A percentile compares a stretch with the other conserved stretches of the same genome.
Conservation (phyloP, 164 flowering plant species). For the Annona squamosa region DNA sequence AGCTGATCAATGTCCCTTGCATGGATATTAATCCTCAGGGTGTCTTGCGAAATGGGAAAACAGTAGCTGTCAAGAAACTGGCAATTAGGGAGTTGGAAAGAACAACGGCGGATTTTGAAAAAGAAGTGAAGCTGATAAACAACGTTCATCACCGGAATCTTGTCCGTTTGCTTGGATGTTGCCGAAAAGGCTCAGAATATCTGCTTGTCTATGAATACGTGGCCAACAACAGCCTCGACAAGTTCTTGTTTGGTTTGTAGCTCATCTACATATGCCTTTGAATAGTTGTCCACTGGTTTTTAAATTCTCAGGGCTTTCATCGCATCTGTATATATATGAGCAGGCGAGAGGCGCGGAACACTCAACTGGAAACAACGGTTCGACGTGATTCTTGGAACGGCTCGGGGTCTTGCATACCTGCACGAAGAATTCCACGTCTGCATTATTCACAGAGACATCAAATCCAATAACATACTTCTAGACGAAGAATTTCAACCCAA, state of each 20-base stretch:
- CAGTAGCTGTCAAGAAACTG: slow-evolving; percentile 6
- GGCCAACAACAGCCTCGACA: slow-evolving; percentile 53
- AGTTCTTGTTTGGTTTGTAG: slow-evolving; percentile 40
- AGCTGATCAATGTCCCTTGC: not conserved
- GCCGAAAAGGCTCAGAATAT: slow-evolving; percentile 40
- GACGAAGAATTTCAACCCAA: slow-evolving; percentile 48
- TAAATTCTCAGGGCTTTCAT: too few relatives aligned
- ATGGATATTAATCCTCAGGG: not conserved
- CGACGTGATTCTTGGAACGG: slow-evolving; percentile 44
- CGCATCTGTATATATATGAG: not conserved
- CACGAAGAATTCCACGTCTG: slow-evolving; percentile 50
- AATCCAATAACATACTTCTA: slow-evolving; percentile 43
- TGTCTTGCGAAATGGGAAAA: slow-evolving; percentile 2
- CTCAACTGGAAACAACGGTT: slow-evolving; percentile 47
- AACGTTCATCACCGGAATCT: slow-evolving; percentile 61
- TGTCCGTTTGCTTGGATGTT: slow-evolving; percentile 54
- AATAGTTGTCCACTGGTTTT: too few relatives aligned
- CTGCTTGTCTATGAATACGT: slow-evolving; percentile 51
- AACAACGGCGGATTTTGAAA: slow-evolving; percentile 34
- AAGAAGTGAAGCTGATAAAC: slow-evolving; percentile 55
- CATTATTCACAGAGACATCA: slow-evolving; percentile 56
- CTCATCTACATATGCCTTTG: not conserved
- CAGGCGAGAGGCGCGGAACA: slow-evolving; percentile 37
- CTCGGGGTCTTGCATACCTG: slow-evolving; percentile 52
- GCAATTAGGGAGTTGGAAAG: not conserved